phyloP scores from a whole-genome alignment of 495 filamentous ascomycete genomes.

The Jackrogersella minutella region DNA sequence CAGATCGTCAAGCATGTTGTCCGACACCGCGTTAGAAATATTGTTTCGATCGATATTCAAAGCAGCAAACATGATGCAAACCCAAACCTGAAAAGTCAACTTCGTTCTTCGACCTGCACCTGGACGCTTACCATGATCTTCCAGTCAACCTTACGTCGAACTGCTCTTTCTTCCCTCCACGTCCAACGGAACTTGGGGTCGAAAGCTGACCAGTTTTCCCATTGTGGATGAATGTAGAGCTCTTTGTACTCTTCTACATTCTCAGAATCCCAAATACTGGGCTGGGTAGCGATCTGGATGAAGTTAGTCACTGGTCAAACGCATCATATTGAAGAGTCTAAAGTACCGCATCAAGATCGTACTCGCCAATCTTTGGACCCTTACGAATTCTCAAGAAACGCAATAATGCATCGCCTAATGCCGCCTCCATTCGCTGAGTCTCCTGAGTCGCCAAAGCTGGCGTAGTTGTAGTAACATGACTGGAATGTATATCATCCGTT shows the following conservation, averaged over 20 bases:
- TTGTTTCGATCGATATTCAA: constrained; percentile 35
- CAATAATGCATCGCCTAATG: constrained; percentile 35
- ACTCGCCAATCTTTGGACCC: constrained; percentile 25
- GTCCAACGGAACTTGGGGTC: constrained; percentile 42
- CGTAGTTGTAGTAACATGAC: constrained; percentile 4
- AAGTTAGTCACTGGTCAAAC: constrained; percentile 3
- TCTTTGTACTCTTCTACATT: constrained; percentile 42
- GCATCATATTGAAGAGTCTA: background rate
- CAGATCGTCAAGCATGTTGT: constrained; percentile 49
- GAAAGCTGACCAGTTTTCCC: constrained; percentile 42
- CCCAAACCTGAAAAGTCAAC: constrained; percentile 33
- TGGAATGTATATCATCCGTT: constrained; percentile 11
- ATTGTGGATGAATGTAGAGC: constrained; percentile 42
- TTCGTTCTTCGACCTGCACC: background rate
- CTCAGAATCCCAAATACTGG: constrained; percentile 44
- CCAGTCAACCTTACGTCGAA: constrained; percentile 41
- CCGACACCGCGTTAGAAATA: constrained; percentile 45
- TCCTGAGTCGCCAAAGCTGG: constrained; percentile 30
- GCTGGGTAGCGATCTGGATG: constrained; percentile 40
- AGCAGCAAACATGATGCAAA: constrained; percentile 39
- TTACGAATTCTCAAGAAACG: constrained; percentile 41
- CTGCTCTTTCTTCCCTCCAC: constrained; percentile 39
- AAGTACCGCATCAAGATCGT: constrained; percentile 41
- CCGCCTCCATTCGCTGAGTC: constrained; percentile 29
- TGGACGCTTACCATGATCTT: constrained; percentile 40